Evolutionary conservation across 352 stramenopile genomes (phyloP), one percentile per base, ranked within the genome.

Genomic region (Phytophthora chlamydospora): DNA sequence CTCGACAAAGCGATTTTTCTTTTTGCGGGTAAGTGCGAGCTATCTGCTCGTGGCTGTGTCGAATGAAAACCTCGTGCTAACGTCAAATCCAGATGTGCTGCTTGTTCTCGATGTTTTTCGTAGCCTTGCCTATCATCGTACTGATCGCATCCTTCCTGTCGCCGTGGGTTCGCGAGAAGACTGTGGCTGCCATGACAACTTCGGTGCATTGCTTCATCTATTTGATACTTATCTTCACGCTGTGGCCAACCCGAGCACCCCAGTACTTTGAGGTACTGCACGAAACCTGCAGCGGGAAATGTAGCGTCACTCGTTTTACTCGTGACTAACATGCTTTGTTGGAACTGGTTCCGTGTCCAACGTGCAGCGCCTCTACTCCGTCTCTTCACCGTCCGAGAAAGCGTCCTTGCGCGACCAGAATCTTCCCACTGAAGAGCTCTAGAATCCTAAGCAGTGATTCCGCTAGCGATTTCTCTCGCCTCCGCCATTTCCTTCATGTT

Each of bases 101-200:
- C 0, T 48, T 93, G 21, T 91, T 93, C 50, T 81, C 73, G 0
- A 55, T 88, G 32, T 93, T 89, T 74, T 88, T 93, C 29, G 58
- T 88, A 38, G 60, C 84, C 8, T 66, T 93, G 31, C 84, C 84
- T 5, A 70, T 90, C 34, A 88, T 88, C 41, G 84, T 91, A 35
- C 55, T 89, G 2, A 57, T 90, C 24, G 82, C 84, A 7, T 90
- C 82, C 11, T 79, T 93, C 45, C 60, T 93, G 50, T 91, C 82
- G 27, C 80, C 84, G 11, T 93, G 82, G 80, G 84, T 93, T 14
- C 82, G 80, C 4, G 82, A 91, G 61, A 90, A 91, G 56, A 86
- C 83, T 11, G 84, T 93, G 29, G 77, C 72, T 2, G 70, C 67
- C 16, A 76, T 90, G 19, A 79, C 80, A 10, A 73, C 76, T 1